Evolutionary conservation across 1,139 yeast genomes (phyloP).

Genomic region (Geotrichum restrictum): DNA sequence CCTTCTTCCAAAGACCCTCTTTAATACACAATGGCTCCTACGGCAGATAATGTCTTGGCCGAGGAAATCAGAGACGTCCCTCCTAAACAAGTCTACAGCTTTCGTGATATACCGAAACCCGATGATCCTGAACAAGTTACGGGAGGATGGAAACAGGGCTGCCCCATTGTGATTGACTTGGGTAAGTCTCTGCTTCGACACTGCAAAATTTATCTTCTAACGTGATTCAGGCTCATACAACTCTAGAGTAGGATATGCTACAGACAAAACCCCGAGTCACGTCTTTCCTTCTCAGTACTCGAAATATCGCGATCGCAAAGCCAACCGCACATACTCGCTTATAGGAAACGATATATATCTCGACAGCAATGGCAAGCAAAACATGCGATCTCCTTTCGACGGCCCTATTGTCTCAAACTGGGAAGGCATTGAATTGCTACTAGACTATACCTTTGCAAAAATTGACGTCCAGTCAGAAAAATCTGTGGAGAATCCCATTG

Average conservation of each 20-base stretch:
- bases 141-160: conserved; percentile 48
- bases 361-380: conserved; percentile 65
- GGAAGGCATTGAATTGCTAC: conserved; percentile 79
- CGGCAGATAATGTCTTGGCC: conserved; percentile 1
- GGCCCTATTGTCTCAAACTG: conserved; percentile 84
- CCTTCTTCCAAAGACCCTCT: no score
- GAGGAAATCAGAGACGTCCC: conserved; percentile 14
- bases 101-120: conserved; percentile 48
- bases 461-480: conserved; percentile 54
- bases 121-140: conserved; percentile 50
- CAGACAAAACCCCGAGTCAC: conserved; percentile 52
- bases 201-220: not conserved
- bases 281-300: conserved; percentile 68
- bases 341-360: conserved; percentile 79
- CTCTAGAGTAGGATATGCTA: conserved; percentile 70
- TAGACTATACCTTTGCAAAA: conserved; percentile 81
- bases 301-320: conserved; percentile 71
- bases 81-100: conserved; percentile 49
- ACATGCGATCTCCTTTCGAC: conserved; percentile 78
- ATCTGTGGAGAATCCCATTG: conserved; percentile 67
- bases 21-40: conserved; percentile 14
- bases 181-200: conserved; percentile 42
- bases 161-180: conserved; percentile 66
- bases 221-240: conserved; percentile 43
- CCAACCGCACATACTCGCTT: conserved; percentile 59